Evolutionary conservation across 805 yeast species (phyloP).

Genomic region (Candida corydali): DNA sequence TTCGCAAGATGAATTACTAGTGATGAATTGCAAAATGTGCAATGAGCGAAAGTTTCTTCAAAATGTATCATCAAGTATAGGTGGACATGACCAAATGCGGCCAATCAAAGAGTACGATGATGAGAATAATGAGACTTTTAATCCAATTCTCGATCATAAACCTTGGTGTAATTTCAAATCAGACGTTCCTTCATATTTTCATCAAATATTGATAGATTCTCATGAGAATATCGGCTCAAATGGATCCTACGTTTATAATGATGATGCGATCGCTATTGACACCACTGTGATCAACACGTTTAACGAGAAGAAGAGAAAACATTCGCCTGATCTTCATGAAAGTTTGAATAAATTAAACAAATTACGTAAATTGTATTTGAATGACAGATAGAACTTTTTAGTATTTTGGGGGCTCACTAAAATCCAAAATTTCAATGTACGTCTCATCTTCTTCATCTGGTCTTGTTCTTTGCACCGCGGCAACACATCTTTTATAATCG

Average conservation of each 20-base stretch:
- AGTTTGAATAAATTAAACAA: slow-evolving; percentile 30
- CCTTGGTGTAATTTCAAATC: slow-evolving; percentile 28
- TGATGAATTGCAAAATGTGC: slow-evolving; percentile 34
- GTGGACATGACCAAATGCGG: slow-evolving; percentile 24
- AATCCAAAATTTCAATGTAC: slow-evolving; percentile 80
- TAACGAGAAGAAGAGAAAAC: slow-evolving; percentile 14
- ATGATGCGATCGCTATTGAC: slow-evolving; percentile 3
- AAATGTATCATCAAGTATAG: slow-evolving; percentile 20
- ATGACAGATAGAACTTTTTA: slow-evolving; percentile 8
- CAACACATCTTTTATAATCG: slow-evolving; percentile 78
- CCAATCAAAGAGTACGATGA: slow-evolving; percentile 7
- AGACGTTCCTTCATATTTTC: slow-evolving; percentile 19
- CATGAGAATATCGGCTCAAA: slow-evolving; percentile 20
- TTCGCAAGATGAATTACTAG: slow-evolving; percentile 20
- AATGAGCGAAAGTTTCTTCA: slow-evolving; percentile 31
- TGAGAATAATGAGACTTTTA: slow-evolving; percentile 11
- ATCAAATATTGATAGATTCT: slow-evolving; percentile 18
- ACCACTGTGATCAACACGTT: not conserved
- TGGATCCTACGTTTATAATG: slow-evolving; percentile 18
- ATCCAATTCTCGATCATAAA: slow-evolving; percentile 28
- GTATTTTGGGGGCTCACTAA: slow-evolving; percentile 41
- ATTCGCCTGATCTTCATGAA: slow-evolving; percentile 26
- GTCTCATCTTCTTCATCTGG: slow-evolving; percentile 57
- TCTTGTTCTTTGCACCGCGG: slow-evolving; percentile 68
- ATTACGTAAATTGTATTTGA: slow-evolving; percentile 31